Evolutionary conservation across 2,329 filamentous ascomycete genomes (phyloP).

Genomic region (Colletotrichum somersetense): DNA sequence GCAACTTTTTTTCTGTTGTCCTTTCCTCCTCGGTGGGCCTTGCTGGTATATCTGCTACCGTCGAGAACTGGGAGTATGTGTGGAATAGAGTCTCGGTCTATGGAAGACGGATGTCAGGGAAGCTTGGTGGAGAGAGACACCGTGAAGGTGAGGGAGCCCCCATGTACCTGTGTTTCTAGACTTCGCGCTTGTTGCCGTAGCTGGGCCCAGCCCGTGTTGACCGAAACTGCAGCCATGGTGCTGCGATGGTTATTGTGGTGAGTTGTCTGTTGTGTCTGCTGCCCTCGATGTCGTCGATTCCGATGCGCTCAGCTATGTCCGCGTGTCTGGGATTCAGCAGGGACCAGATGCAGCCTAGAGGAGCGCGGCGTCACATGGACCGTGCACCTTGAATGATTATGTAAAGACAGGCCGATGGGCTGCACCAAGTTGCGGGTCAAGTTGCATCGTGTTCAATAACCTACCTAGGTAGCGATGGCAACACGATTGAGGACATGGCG

Average conservation of each 20-base stretch:
- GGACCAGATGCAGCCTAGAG: conserved; percentile 38
- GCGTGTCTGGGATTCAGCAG: conserved; percentile 37
- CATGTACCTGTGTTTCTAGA: conserved; percentile 85
- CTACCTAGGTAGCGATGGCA: background rate
- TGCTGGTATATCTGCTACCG: conserved; percentile 80
- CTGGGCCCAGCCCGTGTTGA: conserved; percentile 86
- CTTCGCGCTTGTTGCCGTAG: conserved; percentile 91
- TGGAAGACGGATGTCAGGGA: conserved; percentile 34
- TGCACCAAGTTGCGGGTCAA: background rate
- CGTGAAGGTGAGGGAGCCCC: conserved; percentile 34
- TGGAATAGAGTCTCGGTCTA: conserved; percentile 89
- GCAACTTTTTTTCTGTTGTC: conserved; percentile 82
- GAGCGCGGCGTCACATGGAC: conserved; percentile 39
- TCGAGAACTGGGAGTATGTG: conserved; percentile 91
- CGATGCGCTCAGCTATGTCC: conserved; percentile 25
- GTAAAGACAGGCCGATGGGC: background rate
- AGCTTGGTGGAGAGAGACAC: conserved; percentile 14
- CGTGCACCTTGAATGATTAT: conserved; percentile 41
- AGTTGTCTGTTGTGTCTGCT: conserved; percentile 20
- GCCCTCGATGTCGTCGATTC: conserved; percentile 23
- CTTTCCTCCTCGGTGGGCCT: conserved; percentile 89
- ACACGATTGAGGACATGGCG: background rate
- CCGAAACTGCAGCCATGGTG: conserved; percentile 65
- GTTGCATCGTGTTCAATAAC: background rate
- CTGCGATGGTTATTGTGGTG: conserved; percentile 21